Base-by-base conservation (phyloP, 2,329 filamentous ascomycete species). In the Sarocladium kiliense region DNA sequence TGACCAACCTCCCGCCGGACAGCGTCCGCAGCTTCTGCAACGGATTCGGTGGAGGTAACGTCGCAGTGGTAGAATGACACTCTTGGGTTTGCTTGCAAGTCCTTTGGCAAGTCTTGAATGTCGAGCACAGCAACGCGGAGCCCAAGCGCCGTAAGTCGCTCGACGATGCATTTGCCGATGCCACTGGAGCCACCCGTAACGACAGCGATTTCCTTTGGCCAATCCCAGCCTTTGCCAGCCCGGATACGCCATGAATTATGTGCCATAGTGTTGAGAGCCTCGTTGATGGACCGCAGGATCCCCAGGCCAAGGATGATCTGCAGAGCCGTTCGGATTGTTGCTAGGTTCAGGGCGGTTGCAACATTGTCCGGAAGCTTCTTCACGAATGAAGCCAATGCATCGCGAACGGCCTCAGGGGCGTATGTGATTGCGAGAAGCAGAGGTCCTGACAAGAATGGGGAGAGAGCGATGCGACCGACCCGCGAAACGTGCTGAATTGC, bases 111-210 rank as follows among this genome's bases (percentile, higher is more conserved):
- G 2, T 60, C 61, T 53, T 66, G 62, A 21, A 89, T 77, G 67
- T 92, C 88, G 14, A 92, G 64, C 1, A 91, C 82, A 0, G 83
- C 85, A 16, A 91, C 85, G 58, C 79, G 85, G 58, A 87, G 74
- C 0, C 79, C 80, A 54, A 72, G 57, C 0, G 49, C 55, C 0
- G 64, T 58, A 10, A 71, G 67, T 49, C 56, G 65, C 50, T 65
- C 60, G 12, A 66, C 70, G 47, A 75, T 66, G 54, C 64, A 62
- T 25, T 62, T 61, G 1, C 74, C 74, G 47, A 77, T 75, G 2
- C 74, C 75, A 53, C 71, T 68, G 37, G 68, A 73, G 2, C 72
- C 74, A 3, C 74, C 74, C 1, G 74, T 77, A 1, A 77, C 69
- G 3, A 77, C 66, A 0, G 74, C 73, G 2, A 77, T 62, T 55